Evolutionary conservation across 345 rosid genomes (phyloP).

Genomic region (Eutrema heterophyllum): DNA sequence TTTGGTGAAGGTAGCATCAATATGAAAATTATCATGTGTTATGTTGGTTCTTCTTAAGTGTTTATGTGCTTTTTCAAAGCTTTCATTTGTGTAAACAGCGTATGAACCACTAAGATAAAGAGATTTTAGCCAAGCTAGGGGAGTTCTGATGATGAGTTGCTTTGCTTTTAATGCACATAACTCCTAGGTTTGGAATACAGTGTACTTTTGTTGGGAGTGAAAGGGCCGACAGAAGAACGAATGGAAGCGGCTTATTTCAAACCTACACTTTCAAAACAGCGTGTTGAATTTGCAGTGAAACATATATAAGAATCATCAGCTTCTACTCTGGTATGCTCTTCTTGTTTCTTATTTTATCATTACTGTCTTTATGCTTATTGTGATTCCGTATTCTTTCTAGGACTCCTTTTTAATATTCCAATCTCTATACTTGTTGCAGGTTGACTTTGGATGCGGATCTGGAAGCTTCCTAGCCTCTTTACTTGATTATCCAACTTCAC

Average conservation of each 20-base stretch:
- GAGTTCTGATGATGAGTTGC: constrained; percentile 1
- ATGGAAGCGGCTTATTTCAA: constrained; percentile 77
- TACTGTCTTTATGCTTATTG: neutral
- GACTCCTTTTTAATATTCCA: neutral
- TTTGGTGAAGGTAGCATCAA: too few relatives aligned
- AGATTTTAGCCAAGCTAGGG: neutral
- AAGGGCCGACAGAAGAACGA: constrained; percentile 77
- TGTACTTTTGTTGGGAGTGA: constrained; percentile 49
- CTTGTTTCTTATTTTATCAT: neutral
- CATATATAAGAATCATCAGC: constrained; percentile 67
- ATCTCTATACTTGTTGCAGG: constrained; percentile 36
- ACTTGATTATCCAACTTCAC: constrained; percentile 62
- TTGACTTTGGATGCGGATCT: constrained; percentile 92
- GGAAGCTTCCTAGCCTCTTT: constrained; percentile 81
- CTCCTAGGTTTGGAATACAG: constrained; percentile 43
- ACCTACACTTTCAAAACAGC: constrained; percentile 88
- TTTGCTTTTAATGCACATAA: constrained; percentile 32
- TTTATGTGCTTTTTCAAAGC: too few relatives aligned
- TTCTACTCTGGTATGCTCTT: constrained; percentile 53
- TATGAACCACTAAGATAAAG: neutral
- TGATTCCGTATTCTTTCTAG: neutral
- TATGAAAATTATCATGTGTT: too few relatives aligned
- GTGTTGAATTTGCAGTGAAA: constrained; percentile 76
- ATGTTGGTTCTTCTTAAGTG: too few relatives aligned
- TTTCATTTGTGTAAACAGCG: too few relatives aligned